phyloP scores from a whole-genome alignment of 2,329 filamentous ascomycete genomes.

The Falciphora oryzae region DNA sequence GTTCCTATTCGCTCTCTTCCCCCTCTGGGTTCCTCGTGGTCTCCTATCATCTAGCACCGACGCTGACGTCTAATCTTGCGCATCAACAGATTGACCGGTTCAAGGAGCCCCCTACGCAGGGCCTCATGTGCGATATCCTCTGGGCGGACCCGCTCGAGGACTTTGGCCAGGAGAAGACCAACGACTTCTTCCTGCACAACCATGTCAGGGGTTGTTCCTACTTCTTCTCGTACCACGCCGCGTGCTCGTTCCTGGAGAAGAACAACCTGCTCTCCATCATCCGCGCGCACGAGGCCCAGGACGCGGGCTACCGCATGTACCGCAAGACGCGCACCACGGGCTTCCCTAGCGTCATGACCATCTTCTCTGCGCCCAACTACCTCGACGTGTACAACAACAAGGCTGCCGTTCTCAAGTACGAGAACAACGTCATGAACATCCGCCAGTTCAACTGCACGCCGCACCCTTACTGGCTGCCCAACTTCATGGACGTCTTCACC shows the following conservation, averaged over 20 bases:
- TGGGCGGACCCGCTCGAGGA: constrained; percentile 98
- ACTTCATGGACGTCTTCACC: constrained; percentile 99
- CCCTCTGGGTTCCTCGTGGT: constrained; percentile 4
- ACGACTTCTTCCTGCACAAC: constrained; percentile 96
- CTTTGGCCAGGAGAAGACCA: constrained; percentile 97
- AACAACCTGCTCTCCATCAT: constrained; percentile 98
- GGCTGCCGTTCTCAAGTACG: constrained; percentile 96
- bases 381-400: constrained; percentile 99
- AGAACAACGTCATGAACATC: constrained; percentile 99
- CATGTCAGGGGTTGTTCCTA: constrained; percentile 98
- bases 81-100: constrained; percentile 83
- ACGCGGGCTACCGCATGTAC: constrained; percentile 98
- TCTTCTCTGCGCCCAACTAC: constrained; percentile 98
- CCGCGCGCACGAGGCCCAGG: constrained; percentile 95
- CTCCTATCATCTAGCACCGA: constrained; percentile 13
- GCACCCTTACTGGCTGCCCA: constrained; percentile 98
- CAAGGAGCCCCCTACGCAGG: constrained; percentile 93
- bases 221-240: constrained; percentile 97
- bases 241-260: constrained; percentile 96
- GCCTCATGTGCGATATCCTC: constrained; percentile 97
- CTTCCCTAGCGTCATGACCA: constrained; percentile 99
- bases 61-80: constrained; percentile 1
- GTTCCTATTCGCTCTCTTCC: constrained; percentile 22
- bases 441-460: constrained; percentile 99
- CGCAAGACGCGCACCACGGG: constrained; percentile 96